Percentiles rank a stretch among this genome's conserved stretches.
These are phyloP conservation scores for Russula earlei DNA, from an alignment of 768 basidiomycete species.

Conservation along the genomic window DNA sequence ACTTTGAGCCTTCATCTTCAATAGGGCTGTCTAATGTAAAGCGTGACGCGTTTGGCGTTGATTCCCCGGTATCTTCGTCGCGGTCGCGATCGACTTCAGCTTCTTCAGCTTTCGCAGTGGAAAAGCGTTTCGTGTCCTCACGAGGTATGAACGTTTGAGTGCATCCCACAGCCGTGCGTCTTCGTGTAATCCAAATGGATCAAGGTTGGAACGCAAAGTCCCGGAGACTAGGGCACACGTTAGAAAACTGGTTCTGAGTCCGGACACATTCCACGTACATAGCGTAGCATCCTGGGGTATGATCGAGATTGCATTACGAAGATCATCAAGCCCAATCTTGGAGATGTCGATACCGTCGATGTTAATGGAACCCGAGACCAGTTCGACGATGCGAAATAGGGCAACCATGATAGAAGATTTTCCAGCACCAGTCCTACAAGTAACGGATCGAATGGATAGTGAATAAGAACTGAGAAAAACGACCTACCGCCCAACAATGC, in stretches of 20 bases:
- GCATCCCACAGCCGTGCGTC: conserved; percentile 78
- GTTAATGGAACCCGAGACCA: conserved; percentile 59
- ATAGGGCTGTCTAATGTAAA: conserved; percentile 39
- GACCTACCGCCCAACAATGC: conserved; percentile 63
- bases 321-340: conserved; percentile 57
- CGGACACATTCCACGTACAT: background rate
- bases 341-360: conserved; percentile 84
- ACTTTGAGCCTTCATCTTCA: conserved; percentile 35
- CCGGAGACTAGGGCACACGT: conserved; percentile 38
- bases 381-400: conserved; percentile 78
- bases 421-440: conserved; percentile 62
- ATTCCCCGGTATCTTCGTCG: conserved; percentile 30
- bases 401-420: conserved; percentile 88
- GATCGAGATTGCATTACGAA: conserved; percentile 47
- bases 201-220: conserved; percentile 50
- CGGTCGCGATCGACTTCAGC: conserved; percentile 30
- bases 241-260: conserved; percentile 16
- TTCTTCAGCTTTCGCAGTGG: conserved; percentile 29
- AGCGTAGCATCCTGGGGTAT: conserved; percentile 46
- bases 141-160: conserved; percentile 72
- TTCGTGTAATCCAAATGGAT: conserved; percentile 47
- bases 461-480: conserved; percentile 10
- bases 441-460: background rate
- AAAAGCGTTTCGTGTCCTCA: conserved; percentile 44
- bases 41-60: conserved; percentile 26